Conservation (phyloP, 768 basidiomycete species). For the Mrakia blollopis region DNA sequence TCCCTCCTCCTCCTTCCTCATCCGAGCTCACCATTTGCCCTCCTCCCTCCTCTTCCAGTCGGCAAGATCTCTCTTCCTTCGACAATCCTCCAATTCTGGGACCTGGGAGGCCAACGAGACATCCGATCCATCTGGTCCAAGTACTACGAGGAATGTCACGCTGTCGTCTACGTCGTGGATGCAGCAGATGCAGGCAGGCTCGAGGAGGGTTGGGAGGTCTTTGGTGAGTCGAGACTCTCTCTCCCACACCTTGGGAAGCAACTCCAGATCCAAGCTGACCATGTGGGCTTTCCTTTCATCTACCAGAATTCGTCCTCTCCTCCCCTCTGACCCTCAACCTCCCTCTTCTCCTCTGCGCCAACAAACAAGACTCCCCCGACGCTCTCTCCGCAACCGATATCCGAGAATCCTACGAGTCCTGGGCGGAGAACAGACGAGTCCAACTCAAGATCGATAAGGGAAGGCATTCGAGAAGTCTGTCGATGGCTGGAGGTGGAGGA, state of each 20-base stretch:
- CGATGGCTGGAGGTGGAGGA: neutral
- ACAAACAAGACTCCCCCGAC: slow-evolving; percentile 83
- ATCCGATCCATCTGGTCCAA: slow-evolving; percentile 87
- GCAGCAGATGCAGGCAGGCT: slow-evolving; percentile 80
- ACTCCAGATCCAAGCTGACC: neutral
- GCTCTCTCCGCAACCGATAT: slow-evolving; percentile 87
- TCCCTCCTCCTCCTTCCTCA: too few relatives aligned
- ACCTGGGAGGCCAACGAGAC: slow-evolving; percentile 89
- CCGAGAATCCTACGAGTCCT: slow-evolving; percentile 55
- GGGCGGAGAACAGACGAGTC: slow-evolving; percentile 39
- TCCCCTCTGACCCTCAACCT: slow-evolving; percentile 84
- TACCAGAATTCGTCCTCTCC: slow-evolving; percentile 72
- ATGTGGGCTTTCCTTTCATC: neutral
- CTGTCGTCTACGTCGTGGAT: slow-evolving; percentile 91
- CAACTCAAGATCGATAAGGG: neutral
- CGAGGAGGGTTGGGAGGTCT: slow-evolving; percentile 93
- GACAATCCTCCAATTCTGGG: slow-evolving; percentile 93
- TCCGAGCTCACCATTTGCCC: neutral
- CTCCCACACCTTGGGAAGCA: neutral
- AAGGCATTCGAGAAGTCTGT: neutral
- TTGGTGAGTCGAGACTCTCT: slow-evolving; percentile 58
- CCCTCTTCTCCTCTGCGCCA: slow-evolving; percentile 85
- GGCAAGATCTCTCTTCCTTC: slow-evolving; percentile 91
- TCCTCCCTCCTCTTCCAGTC: slow-evolving; percentile 50
- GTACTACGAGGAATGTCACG: slow-evolving; percentile 96